Evolutionary conservation across 2,329 filamentous ascomycete genomes (phyloP), one percentile per base, ranked within the genome.

Genomic region (Stenocarpella maydis): DNA sequence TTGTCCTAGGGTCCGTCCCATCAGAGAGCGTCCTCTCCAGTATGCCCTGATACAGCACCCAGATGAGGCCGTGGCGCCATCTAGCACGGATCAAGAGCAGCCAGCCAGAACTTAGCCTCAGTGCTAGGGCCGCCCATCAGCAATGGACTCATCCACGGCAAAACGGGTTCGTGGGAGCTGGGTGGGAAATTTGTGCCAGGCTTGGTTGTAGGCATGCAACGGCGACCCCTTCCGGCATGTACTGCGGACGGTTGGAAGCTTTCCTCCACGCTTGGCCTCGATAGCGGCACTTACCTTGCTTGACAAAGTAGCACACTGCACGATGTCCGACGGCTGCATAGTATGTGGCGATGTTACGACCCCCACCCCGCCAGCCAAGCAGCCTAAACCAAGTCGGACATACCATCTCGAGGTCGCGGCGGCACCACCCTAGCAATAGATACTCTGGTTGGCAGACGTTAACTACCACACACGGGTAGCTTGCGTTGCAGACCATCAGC

Each of bases 81-180:
- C 17, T 55, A 37, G 60, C 69, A 47, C 37, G 10, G 41, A 53
- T 41, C 49, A 43, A 41, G 41, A 45, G 31, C 17, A 54, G 31
- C 53, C 41, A 41, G 43, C 52, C 65, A 58, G 43, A 19, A 7
- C 58, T 53, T 65, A 55, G 69, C 53, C 47, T 54, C 41, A 39
- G 39, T 71, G 28, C 54, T 69, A 67, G 50, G 53, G 31, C 52
- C 41, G 53, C 43, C 34, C 9, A 63, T 67, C 55, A 67, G 53
- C 21, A 58, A 58, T 67, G 65, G 45, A 49, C 17, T 45, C 24
- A 17, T 24, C 28, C 58, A 49, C 28, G 43, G 58, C 28, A 63
- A 37, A 26, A 37, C n/a, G 28, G 41, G 28, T 47, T 41, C 41
- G 58, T 14, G 41, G 14, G 26, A 34, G 26, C 26, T 47, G 55